Base-by-base conservation (phyloP, 2,329 filamentous ascomycete genomes). In the Paraphoma chrysanthemicola region DNA sequence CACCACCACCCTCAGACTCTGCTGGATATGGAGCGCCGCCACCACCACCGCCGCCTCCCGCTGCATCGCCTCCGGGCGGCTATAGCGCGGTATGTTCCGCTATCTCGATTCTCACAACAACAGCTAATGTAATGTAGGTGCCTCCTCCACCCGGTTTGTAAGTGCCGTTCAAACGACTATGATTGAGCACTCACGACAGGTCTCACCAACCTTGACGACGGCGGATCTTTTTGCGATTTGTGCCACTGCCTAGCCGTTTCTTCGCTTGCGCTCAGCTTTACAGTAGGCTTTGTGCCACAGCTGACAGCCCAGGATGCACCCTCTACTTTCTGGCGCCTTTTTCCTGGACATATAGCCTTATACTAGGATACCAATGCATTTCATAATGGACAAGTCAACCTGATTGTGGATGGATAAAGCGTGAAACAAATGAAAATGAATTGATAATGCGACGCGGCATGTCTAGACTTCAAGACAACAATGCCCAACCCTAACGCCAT, bases 141-240 rank as follows among this genome's bases (percentile, higher is more conserved):
- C 69, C 72, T 48, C 72, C 72, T 38, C 72, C 72, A 36, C 72
- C 72, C 38, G 72, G 72, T 23, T 49, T 75, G 66, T 75, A 68
- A 71, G 60, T 60, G 51, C 47, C 45, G 33, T 36, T 53, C 44
- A 57, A 60, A 48, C 58, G 54, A 60, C 54, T 62, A 51, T 62
- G 43, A 54, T 54, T 38, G 51, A 44, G 42, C 51, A 57, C 53
- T 61, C 59, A 64, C 59, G 59, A 62, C 56, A 56, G 53, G 36
- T 46, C 33, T 44, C 29, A 48, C 50, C 44, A 36, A 36, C 33
- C 33, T 36, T 14, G 9, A 36, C 14, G 33, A 36, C 14, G 33
- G 14, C 33, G 33, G 33, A 36, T 36, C 33, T 14, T 10, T 14
- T 10, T 36, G 14, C 33, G 6, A 36, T 36, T 10, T 36, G 10